Percentiles rank a stretch among this genome's conserved stretches.
Evolutionary conservation across 192 early-diverging fungal species (phyloP).

Genomic region (Rhizophagus clarus): DNA sequence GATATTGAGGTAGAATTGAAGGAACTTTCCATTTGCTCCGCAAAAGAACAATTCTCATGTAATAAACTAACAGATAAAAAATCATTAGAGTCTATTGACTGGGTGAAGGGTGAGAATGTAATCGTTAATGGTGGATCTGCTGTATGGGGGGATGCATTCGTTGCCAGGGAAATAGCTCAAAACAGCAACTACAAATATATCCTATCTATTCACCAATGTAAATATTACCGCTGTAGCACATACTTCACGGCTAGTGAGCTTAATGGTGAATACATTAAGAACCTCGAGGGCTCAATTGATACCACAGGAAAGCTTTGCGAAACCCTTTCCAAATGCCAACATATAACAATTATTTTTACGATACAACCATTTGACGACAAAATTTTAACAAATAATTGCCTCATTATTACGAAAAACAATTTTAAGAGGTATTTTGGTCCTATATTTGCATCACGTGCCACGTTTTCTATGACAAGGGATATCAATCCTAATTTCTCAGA

Average conservation of each 20-base stretch:
- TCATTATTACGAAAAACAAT: background rate
- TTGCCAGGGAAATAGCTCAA: background rate
- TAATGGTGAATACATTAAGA: too few relatives aligned
- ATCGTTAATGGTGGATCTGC: background rate
- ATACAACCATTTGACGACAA: background rate
- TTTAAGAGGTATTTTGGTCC: background rate
- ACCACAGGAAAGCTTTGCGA: too few relatives aligned
- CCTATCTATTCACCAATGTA: too few relatives aligned
- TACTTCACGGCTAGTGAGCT: too few relatives aligned
- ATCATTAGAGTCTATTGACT: too few relatives aligned
- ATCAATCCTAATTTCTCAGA: too few relatives aligned
- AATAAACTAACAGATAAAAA: too few relatives aligned
- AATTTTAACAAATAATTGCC: background rate
- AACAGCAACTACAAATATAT: too few relatives aligned
- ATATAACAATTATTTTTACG: background rate
- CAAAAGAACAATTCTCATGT: too few relatives aligned
- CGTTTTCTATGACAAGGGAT: background rate
- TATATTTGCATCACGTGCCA: background rate
- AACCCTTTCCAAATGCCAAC: too few relatives aligned
- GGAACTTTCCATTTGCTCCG: background rate
- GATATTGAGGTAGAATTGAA: background rate
- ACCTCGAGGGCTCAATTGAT: too few relatives aligned
- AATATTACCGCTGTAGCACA: too few relatives aligned
- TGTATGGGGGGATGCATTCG: background rate
- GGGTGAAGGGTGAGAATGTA: background rate